These are phyloP conservation scores for Fraxinus angustifolia DNA, from an alignment of 305 asterid species.

Conservation along the genomic window DNA sequence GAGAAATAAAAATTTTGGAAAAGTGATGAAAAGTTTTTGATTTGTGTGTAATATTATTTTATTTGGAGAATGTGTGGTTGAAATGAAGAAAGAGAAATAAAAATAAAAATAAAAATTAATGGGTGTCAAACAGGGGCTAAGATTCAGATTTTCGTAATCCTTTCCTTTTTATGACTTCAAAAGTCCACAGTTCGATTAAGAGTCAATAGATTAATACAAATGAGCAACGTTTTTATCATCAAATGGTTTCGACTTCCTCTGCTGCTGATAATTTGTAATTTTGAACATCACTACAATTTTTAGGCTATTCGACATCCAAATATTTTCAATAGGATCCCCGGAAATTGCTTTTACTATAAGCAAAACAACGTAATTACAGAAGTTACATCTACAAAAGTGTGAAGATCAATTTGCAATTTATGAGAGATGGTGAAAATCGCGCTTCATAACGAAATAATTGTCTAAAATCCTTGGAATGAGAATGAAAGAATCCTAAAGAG, in stretches of 20 bases:
- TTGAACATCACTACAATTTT: not conserved
- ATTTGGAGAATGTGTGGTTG: too few species aligned
- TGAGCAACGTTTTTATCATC: not conserved
- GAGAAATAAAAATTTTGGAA: too few species aligned
- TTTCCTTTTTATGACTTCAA: not conserved
- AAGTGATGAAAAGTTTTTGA: too few species aligned
- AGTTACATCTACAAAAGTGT: slow-evolving; percentile 16
- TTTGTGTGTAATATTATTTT: too few species aligned
- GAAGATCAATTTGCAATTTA: not conserved
- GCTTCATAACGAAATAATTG: not conserved
- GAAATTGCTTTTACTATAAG: not conserved
- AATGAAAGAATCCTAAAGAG: slow-evolving; percentile 80
- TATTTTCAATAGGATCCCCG: not conserved
- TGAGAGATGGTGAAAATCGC: not conserved
- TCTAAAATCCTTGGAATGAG: slow-evolving; percentile 85
- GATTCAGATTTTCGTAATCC: not conserved
- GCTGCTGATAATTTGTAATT: not conserved
- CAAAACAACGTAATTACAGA: not conserved
- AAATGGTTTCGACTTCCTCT: not conserved
- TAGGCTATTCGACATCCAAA: not conserved
- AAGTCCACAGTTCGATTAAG: not conserved
- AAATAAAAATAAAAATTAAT: too few species aligned
- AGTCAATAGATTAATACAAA: not conserved
- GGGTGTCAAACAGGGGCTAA: too few species aligned
- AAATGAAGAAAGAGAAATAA: too few species aligned